Conservation (phyloP, 2,329 filamentous ascomycete species). For the Dendrostoma leiphaemia region DNA sequence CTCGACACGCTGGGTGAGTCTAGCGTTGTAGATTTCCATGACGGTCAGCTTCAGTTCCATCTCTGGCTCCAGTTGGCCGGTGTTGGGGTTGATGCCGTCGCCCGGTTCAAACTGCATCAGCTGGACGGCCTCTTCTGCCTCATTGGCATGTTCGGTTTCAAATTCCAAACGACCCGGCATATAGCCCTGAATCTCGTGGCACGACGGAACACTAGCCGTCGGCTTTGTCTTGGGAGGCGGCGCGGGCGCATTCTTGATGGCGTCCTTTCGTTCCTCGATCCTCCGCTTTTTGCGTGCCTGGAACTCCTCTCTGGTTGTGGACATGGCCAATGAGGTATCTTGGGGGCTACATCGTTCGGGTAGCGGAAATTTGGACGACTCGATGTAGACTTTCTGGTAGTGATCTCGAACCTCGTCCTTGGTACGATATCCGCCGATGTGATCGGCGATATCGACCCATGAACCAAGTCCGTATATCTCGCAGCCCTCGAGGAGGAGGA, state of each 20-base stretch:
- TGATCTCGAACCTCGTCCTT: conserved; percentile 97
- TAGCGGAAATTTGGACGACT: conserved; percentile 80
- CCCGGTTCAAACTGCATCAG: conserved; percentile 98
- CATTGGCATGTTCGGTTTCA: conserved; percentile 95
- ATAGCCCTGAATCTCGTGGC: conserved; percentile 97
- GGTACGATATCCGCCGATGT: conserved; percentile 90
- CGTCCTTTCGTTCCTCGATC: conserved; percentile 89
- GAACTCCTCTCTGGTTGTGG: conserved; percentile 87
- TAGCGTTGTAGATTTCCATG: conserved; percentile 96
- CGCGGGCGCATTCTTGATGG: conserved; percentile 77
- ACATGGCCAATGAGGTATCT: conserved; percentile 74
- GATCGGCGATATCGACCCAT: conserved; percentile 97
- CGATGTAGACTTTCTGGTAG: conserved; percentile 83
- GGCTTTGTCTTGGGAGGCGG: conserved; percentile 92
- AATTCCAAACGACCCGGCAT: conserved; percentile 98
- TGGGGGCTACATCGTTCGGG: conserved; percentile 81
- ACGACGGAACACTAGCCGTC: conserved; percentile 90
- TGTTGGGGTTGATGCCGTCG: conserved; percentile 82
- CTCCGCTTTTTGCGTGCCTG: conserved; percentile 88
- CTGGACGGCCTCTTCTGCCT: conserved; percentile 96
- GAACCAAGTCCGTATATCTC: conserved; percentile 96
- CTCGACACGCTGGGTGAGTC: conserved; percentile 85
- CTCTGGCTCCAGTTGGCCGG: conserved; percentile 86
- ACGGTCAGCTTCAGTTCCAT: conserved; percentile 97
- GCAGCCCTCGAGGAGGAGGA: conserved; percentile 88